phyloP scores from a whole-genome alignment of 1,139 yeast species.

The Suhomyces kunorum region DNA sequence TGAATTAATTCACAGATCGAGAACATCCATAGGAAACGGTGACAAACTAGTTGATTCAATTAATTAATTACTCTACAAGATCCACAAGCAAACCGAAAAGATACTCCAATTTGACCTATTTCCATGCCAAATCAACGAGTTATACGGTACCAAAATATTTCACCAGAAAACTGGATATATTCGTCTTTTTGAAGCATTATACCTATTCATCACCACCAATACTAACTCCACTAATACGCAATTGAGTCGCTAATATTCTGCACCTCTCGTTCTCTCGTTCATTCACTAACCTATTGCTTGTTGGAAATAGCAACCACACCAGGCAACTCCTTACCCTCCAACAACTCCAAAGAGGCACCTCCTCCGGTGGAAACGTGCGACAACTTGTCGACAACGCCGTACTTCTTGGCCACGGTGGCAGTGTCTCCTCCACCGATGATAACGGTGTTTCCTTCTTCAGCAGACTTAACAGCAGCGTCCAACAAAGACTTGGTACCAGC shows the following conservation, averaged over 20 bases:
- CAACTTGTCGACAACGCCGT: slow-evolving; percentile 89
- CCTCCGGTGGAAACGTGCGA: slow-evolving; percentile 99
- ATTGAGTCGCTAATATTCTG: background rate
- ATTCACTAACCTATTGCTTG: slow-evolving; percentile 39
- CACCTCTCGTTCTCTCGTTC: background rate
- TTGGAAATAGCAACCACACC: slow-evolving; percentile 90
- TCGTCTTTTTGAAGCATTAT: too few species aligned
- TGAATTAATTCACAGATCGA: too few species aligned
- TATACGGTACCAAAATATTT: too few species aligned
- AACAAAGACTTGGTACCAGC: slow-evolving; percentile 86
- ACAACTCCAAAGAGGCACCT: slow-evolving; percentile 96
- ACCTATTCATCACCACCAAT: too few species aligned
- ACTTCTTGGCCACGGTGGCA: slow-evolving; percentile 98
- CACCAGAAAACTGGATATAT: too few species aligned
- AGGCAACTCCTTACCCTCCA: slow-evolving; percentile 96
- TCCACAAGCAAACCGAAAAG: too few species aligned
- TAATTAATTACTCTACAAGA: too few species aligned
- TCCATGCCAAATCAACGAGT: too few species aligned
- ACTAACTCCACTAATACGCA: too few species aligned
- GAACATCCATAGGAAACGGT: too few species aligned
- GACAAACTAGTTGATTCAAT: too few species aligned
- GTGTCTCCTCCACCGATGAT: slow-evolving; percentile 99
- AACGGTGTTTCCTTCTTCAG: slow-evolving; percentile 86
- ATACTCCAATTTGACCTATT: too few species aligned
- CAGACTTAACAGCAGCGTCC: slow-evolving; percentile 83